These are phyloP conservation scores for Rhodotorula paludigena DNA, from an alignment of 768 basidiomycete species.

Conservation along the genomic window DNA sequence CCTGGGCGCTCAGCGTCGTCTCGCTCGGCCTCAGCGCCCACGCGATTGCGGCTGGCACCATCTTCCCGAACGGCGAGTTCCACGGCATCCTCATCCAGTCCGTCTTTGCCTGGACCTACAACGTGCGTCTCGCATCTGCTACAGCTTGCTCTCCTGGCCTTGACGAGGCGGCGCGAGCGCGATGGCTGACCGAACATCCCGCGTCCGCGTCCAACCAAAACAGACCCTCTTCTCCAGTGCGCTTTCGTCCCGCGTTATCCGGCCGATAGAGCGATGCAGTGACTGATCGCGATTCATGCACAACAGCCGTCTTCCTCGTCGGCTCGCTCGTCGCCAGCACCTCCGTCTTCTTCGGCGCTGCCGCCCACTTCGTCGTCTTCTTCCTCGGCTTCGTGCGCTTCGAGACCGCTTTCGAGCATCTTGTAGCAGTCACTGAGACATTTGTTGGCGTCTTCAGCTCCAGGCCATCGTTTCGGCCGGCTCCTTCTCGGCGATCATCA, in stretches of 20 bases:
- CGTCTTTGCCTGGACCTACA: background rate
- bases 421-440: background rate
- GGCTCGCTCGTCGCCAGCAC: background rate
- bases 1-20: constrained; percentile 3
- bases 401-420: background rate
- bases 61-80: background rate
- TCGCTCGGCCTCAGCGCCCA: constrained; percentile 5
- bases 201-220: too few relatives aligned
- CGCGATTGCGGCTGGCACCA: background rate
- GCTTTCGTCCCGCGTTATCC: too few relatives aligned
- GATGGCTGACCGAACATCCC: too few relatives aligned
- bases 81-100: background rate
- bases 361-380: background rate
- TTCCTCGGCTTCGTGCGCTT: constrained; percentile 12
- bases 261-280: background rate
- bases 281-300: background rate
- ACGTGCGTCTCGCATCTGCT: background rate
- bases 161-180: too few relatives aligned
- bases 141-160: background rate
- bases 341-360: background rate
- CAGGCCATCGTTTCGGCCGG: background rate
- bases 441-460: too few relatives aligned
- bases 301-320: constrained; percentile 5
- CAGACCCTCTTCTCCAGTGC: background rate
- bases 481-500: background rate